phyloP scores from a whole-genome alignment of 208 protist genomes.

The Acanthamoeba castellanii region DNA sequence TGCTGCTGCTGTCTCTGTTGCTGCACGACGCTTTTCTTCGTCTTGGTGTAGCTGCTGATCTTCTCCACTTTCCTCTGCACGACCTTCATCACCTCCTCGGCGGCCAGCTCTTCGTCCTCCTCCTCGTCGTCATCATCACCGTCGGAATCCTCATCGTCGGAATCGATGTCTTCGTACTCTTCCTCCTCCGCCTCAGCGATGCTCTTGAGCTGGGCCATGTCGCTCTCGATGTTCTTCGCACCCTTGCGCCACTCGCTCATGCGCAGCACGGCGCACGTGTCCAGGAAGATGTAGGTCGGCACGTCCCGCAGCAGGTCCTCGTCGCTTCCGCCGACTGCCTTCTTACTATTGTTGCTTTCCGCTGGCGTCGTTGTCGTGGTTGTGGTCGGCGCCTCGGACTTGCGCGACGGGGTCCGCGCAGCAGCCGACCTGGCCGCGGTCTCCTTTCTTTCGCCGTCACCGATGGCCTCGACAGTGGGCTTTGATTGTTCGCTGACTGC shows the following conservation, averaged over 20 bases:
- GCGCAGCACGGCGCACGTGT: conserved; percentile 30
- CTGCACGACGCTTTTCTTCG: neutral
- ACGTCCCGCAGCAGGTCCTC: conserved; percentile 1
- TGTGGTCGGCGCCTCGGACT: neutral
- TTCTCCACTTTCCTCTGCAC: neutral
- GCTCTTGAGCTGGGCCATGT: conserved; percentile 11
- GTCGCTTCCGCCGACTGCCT: neutral
- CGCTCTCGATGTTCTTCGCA: neutral
- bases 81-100: neutral
- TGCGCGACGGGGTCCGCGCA: neutral
- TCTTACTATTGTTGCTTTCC: neutral
- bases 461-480: no score
- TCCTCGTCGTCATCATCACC: neutral
- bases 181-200: neutral
- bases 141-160: neutral
- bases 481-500: no score
- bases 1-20: neutral
- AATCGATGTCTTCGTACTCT: neutral
- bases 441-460: neutral
- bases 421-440: neutral
- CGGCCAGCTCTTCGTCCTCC: neutral
- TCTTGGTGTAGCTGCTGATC: neutral
- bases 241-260: conserved; percentile 34
- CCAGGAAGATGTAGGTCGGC: conserved; percentile 54
- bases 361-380: neutral